Percentiles rank a stretch among this genome's conserved stretches.
Evolutionary conservation across 2,329 filamentous ascomycete genomes (phyloP).

Genomic region (Verticillium isaacii): DNA sequence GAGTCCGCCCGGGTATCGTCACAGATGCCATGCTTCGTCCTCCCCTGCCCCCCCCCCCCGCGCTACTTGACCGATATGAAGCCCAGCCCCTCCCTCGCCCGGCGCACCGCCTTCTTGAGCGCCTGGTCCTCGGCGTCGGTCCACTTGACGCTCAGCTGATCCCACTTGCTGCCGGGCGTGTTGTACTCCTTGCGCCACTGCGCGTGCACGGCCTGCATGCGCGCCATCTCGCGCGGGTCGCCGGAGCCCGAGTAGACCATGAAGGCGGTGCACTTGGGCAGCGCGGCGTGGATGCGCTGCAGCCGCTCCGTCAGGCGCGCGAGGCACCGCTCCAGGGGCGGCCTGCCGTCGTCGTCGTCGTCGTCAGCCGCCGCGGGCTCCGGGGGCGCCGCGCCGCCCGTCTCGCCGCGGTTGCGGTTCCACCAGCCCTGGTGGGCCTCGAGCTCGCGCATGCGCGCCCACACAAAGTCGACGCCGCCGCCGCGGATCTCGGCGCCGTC

Average conservation of each 20-base stretch:
- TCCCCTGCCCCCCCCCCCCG: neutral
- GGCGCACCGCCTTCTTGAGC: constrained; percentile 49
- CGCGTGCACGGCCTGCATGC: constrained; percentile 54
- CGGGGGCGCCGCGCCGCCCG: constrained; percentile 30
- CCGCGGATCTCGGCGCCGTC: constrained; percentile 52
- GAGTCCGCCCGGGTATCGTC: neutral
- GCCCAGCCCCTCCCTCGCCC: constrained; percentile 57
- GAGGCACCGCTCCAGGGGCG: constrained; percentile 41
- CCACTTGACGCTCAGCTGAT: constrained; percentile 62
- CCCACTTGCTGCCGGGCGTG: constrained; percentile 59
- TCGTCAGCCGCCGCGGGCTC: constrained; percentile 14
- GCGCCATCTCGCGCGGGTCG: constrained; percentile 62
- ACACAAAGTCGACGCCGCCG: constrained; percentile 62
- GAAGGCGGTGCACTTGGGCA: constrained; percentile 62
- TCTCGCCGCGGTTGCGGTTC: constrained; percentile 51
- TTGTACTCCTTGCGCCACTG: constrained; percentile 62
- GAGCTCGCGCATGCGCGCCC: constrained; percentile 61
- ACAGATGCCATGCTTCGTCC: neutral
- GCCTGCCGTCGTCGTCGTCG: constrained; percentile 6
- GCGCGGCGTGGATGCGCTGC: constrained; percentile 47
- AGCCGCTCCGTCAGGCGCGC: constrained; percentile 43
- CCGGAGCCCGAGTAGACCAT: constrained; percentile 63
- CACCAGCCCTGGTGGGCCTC: constrained; percentile 64
- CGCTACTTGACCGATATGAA: constrained; percentile 59
- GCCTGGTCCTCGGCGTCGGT: constrained; percentile 62